Percentiles rank a stretch among this genome's conserved stretches.
phyloP scores from a whole-genome alignment of 176 grass and related monocot species.

The Echinochloa phyllopogon region DNA sequence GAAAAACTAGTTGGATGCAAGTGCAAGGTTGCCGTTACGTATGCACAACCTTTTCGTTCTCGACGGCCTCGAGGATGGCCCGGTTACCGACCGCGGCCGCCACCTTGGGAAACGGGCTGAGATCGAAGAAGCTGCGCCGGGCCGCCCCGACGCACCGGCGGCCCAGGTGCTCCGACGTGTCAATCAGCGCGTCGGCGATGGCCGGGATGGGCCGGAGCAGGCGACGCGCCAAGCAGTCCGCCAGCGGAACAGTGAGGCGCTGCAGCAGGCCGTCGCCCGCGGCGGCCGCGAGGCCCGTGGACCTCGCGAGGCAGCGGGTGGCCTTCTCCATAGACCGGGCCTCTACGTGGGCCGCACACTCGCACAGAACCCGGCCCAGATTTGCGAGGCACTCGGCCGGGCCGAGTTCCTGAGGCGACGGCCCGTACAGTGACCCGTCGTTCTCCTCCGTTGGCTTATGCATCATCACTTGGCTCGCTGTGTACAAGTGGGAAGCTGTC shows the following conservation, averaged over 20 bases:
- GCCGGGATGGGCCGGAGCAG: slow-evolving; percentile 37
- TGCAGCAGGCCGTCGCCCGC: slow-evolving; percentile 11
- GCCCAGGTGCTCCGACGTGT: background rate
- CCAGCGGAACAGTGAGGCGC: slow-evolving; percentile 39
- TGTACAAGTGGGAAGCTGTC: rapidly evolving
- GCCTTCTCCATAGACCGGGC: slow-evolving; percentile 35
- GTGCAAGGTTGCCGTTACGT: background rate
- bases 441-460: background rate
- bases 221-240: slow-evolving; percentile 26
- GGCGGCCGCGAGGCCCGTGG: slow-evolving; percentile 8
- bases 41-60: slow-evolving; percentile 32
- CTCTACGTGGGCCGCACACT: slow-evolving; percentile 45
- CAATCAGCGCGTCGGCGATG: slow-evolving; percentile 42
- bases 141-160: slow-evolving; percentile 1
- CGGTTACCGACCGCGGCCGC: slow-evolving; percentile 40
- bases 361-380: slow-evolving; percentile 28
- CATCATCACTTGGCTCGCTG: background rate
- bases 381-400: background rate
- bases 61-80: slow-evolving; percentile 57
- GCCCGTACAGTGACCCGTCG: background rate
- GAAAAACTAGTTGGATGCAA: background rate
- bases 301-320: slow-evolving; percentile 27
- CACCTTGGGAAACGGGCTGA: slow-evolving; percentile 51
- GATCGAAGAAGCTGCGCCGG: slow-evolving; percentile 41
- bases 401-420: background rate